Percentiles rank a stretch among this genome's conserved stretches.
Conservation (phyloP, 1,284 basidiomycete species). For the Moniliophthora roreri region DNA sequence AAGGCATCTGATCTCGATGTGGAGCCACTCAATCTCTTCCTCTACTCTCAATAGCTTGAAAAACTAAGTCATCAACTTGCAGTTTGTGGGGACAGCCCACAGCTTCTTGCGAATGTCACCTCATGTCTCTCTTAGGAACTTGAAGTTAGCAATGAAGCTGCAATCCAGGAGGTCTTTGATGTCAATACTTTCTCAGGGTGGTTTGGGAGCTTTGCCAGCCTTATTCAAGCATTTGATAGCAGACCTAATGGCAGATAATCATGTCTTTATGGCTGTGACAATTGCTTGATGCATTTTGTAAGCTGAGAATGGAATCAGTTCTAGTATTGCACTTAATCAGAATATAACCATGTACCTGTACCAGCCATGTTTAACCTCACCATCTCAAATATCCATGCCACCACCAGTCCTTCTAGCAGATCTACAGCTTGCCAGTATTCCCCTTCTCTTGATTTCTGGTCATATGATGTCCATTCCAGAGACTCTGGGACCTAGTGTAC, state of each 20-base stretch:
- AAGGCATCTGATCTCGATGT: neutral
- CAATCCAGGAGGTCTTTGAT: conserved; percentile 3
- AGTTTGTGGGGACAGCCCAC: neutral
- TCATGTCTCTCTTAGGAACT: conserved; percentile 4
- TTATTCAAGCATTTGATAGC: conserved; percentile 22
- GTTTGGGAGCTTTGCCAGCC: conserved; percentile 12
- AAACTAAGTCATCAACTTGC: neutral
- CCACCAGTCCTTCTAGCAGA: neutral
- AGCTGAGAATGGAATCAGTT: conserved; percentile 12
- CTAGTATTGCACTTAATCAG: neutral
- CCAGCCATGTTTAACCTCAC: neutral
- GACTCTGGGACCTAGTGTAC: too few species aligned
- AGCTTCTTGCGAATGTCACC: neutral
- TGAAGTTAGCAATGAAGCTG: conserved; percentile 5
- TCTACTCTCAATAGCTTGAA: neutral
- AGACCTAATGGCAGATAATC: conserved; percentile 20
- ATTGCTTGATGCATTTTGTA: conserved; percentile 25
- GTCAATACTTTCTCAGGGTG: neutral
- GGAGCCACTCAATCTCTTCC: neutral
- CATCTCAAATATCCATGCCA: conserved; percentile 5
- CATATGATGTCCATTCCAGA: too few species aligned
- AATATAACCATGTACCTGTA: conserved; percentile 3
- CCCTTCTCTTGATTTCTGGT: too few species aligned
- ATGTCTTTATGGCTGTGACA: conserved; percentile 19
- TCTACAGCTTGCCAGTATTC: too few species aligned